Evolutionary conservation across 192 early-diverging fungal species (phyloP).

Genomic region (Gaertneriomyces sp.): DNA sequence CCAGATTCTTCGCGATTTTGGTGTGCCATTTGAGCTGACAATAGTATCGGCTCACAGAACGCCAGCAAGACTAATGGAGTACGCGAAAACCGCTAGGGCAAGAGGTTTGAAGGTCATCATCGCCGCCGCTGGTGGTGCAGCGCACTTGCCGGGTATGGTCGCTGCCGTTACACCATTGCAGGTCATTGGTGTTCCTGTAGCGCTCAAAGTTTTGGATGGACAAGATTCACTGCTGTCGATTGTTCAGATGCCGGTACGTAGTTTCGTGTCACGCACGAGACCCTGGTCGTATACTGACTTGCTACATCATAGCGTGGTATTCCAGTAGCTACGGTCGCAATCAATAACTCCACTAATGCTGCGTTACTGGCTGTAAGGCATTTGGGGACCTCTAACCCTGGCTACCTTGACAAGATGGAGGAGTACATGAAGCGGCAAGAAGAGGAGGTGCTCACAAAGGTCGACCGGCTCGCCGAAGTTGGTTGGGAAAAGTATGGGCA

Average conservation of each 20-base stretch:
- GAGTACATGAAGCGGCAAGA: slow-evolving; percentile 82
- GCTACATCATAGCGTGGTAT: slow-evolving; percentile 75
- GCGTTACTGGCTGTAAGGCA: slow-evolving; percentile 91
- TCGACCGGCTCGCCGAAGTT: slow-evolving; percentile 69
- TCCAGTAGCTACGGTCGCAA: slow-evolving; percentile 97
- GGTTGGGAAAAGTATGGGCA: slow-evolving; percentile 77
- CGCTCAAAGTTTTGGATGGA: slow-evolving; percentile 86
- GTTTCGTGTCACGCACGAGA: not conserved
- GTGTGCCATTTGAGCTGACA: slow-evolving; percentile 92
- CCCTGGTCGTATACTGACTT: not conserved
- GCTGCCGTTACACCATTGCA: slow-evolving; percentile 96
- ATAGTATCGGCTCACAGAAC: slow-evolving; percentile 98
- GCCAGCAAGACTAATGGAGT: slow-evolving; percentile 87
- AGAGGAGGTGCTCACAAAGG: slow-evolving; percentile 81
- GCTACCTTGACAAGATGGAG: slow-evolving; percentile 72
- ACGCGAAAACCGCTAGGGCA: slow-evolving; percentile 78
- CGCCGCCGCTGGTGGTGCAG: slow-evolving; percentile 97
- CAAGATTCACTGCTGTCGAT: slow-evolving; percentile 97
- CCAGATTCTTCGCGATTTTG: slow-evolving; percentile 81
- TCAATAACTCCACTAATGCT: slow-evolving; percentile 97
- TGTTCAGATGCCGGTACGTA: slow-evolving; percentile 96
- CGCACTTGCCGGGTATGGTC: slow-evolving; percentile 99
- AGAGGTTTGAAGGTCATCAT: slow-evolving; percentile 96
- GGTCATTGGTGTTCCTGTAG: slow-evolving; percentile 96
- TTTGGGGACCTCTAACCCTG: slow-evolving; percentile 74